Base-by-base conservation (phyloP, 192 early-diverging fungal genomes). In the Chytriomyces sp. region DNA sequence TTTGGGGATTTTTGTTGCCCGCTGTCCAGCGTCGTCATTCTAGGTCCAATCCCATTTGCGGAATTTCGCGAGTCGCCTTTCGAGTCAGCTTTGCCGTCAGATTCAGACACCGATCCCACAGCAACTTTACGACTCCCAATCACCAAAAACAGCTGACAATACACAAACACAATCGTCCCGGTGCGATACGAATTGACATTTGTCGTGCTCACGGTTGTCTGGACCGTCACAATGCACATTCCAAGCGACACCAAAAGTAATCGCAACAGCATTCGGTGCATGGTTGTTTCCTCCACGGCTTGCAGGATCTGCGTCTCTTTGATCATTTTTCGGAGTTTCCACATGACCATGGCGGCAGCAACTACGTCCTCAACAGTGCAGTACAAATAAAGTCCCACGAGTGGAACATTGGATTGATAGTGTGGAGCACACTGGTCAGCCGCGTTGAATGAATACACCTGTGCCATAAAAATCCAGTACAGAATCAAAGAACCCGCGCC, bases 121-220 rank as follows among this genome's bases (percentile, higher is more conserved):
- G 9, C 64, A 6, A 66, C 64, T 45, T 66, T 66, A 6, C 43
- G 6, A 9, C 43, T 45, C 6, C 64, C 64, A 26, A 66, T 45
- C 26, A 66, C 28, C 20, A 66, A 44, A 66, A 26, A 16, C 43
- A 66, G 20, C 64, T 66, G 64, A 44, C 64, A 66, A 66, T 45
- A 66, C 10, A 66, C 64, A 44, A 66, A 66, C 43, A 66, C 64
- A 26, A 66, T 66, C 35, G 64, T 66, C 9, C 64, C 64, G 35
- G 46, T 20, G 6, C 64, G 23, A 66, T 45, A 66, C n/a, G n/a
- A n/a, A n/a, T n/a, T n/a, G n/a, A n/a, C n/a, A n/a, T n/a, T n/a
- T n/a, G n/a, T n/a, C n/a, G n/a, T n/a, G n/a, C n/a, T n/a, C n/a
- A 69, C 48, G 6, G 53, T 50, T 6, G 9, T 46, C 8, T 26